Evolutionary conservation across 2,329 filamentous ascomycete species (phyloP).

Genomic region (Beauveria medogensis): DNA sequence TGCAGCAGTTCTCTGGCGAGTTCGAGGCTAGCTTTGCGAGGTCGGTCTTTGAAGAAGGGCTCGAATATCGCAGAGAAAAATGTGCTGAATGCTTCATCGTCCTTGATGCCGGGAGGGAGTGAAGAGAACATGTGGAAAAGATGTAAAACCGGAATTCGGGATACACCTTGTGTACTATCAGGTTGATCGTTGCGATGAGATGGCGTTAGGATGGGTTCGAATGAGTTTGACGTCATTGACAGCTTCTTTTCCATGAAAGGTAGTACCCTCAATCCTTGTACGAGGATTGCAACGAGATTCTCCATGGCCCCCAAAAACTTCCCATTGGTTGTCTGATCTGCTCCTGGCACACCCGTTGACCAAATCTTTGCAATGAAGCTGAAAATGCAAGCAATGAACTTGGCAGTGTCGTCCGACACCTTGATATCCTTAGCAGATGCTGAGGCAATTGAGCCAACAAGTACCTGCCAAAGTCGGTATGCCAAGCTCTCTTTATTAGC

Average conservation of each 20-base stretch:
- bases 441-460: constrained; percentile 55
- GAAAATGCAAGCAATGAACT: constrained; percentile 66
- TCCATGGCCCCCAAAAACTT: constrained; percentile 48
- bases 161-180: constrained; percentile 40
- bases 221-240: constrained; percentile 44
- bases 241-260: constrained; percentile 57
- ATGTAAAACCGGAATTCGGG: constrained; percentile 56
- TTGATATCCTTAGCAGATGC: constrained; percentile 83
- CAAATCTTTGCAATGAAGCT: constrained; percentile 63
- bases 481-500: constrained; percentile 47
- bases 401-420: constrained; percentile 72
- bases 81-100: constrained; percentile 36
- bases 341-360: constrained; percentile 30
- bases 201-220: constrained; percentile 58
- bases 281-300: constrained; percentile 39
- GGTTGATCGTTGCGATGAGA: constrained; percentile 49
- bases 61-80: constrained; percentile 45
- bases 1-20: constrained; percentile 45
- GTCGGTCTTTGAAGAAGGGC: constrained; percentile 50
- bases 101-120: constrained; percentile 37
- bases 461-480: constrained; percentile 49
- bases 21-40: constrained; percentile 34
- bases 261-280: constrained; percentile 45
- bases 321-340: constrained; percentile 37
- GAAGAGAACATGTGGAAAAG: constrained; percentile 54